These are phyloP conservation scores for Camelina laxa DNA, from an alignment of 345 rosid species.

Conservation along the genomic window DNA sequence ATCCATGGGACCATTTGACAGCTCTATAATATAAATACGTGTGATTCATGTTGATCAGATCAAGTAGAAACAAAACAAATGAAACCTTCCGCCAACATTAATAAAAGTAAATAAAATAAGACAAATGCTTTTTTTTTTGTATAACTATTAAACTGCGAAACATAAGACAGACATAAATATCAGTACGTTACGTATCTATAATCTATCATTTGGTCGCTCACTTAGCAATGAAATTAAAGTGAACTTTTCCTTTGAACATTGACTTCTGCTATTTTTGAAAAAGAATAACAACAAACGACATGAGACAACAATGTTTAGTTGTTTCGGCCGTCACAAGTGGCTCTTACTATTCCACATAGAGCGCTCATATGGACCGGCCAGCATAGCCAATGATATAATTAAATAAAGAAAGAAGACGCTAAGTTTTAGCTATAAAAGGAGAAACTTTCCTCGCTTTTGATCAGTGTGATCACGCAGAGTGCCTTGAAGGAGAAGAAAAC, in stretches of 20 bases:
- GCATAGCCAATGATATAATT: neutral
- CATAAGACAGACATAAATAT: neutral
- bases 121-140: neutral
- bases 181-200: neutral
- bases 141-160: neutral
- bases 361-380: constrained; percentile 12
- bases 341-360: constrained; percentile 28
- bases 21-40: too few species aligned
- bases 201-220: neutral
- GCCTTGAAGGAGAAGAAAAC: neutral
- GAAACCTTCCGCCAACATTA: neutral
- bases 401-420: neutral
- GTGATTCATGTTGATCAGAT: neutral
- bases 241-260: constrained; percentile 3
- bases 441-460: neutral
- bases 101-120: neutral
- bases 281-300: neutral
- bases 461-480: neutral
- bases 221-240: neutral
- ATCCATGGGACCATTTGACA: too few species aligned
- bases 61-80: neutral
- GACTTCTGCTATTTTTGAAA: neutral
- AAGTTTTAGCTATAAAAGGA: neutral
- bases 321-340: constrained; percentile 13
- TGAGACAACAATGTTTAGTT: neutral